Base-by-base conservation (phyloP, 164 flowering plant genomes). In the Houttuynia cordata region DNA sequence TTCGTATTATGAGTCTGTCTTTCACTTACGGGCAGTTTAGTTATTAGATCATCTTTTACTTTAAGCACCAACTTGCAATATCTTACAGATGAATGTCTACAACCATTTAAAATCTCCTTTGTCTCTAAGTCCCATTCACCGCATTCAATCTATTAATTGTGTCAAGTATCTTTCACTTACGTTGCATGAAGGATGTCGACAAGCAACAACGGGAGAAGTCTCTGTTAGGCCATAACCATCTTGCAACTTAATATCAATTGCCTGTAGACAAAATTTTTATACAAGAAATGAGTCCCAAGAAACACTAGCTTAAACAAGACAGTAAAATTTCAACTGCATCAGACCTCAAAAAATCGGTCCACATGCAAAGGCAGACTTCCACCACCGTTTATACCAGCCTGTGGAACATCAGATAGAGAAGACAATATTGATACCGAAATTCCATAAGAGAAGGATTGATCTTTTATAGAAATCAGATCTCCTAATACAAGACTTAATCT, bases 321-420 rank as follows among this genome's bases (percentile, higher is more conserved):
- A 12, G 13, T 24, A 23, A 23, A 8, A 54, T 54, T 10, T 6
- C 18, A 54, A 14, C 49, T 1, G 39, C 10, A 42, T 55, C 84
- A 66, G 62, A 92, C 96, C 96, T 89, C 98, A 73, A 79, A 92
- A 71, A 92, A 92, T 55, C 41, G 80, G 74, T 92, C 98, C 59
- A 92, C 71, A 69, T 89, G 82, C 60, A 70, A 61, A 42, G 98
- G 88, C 71, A 92, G 76, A 77, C 90, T 89, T 56, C 96, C 98
- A 42, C 98, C 98, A 57, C 98, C 98, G 75, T 91, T 89, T 67
- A 89, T 77, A 65, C 93, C 96, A 68, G 96, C 96, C 96, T 92
- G 80, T 73, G 73, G 34, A 12, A 34, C 40, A 58, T 51, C 56
- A 65, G 34, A 30, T 2, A 30, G 2, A 30, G 6, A 30, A 30